Conservation (phyloP, 805 yeast genomes). For the Ogataea populi-albae region DNA sequence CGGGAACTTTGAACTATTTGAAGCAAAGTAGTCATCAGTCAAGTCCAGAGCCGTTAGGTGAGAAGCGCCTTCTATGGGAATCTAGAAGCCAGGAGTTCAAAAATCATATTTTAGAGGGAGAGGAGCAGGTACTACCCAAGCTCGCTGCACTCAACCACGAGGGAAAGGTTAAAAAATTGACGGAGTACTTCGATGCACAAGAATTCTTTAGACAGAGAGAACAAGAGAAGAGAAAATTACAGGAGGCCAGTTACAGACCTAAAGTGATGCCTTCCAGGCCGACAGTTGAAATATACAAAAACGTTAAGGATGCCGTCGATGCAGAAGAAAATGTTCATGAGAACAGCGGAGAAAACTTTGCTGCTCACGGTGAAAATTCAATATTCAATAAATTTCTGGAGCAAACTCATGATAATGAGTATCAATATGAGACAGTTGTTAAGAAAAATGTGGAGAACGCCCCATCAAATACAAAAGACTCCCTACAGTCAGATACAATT, state of each 20-base stretch:
- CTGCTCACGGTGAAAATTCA: not conserved
- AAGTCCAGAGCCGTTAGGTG: conserved; percentile 5
- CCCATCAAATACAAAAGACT: too few species aligned
- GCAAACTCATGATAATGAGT: too few species aligned
- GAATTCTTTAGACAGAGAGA: conserved; percentile 90
- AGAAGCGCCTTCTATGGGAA: conserved; percentile 23
- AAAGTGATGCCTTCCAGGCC: conserved; percentile 79
- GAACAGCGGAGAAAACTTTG: conserved; percentile 10
- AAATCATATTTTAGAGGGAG: conserved; percentile 18
- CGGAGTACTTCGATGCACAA: conserved; percentile 68
- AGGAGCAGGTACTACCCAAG: conserved; percentile 18
- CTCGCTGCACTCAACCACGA: conserved; percentile 17
- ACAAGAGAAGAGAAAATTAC: conserved; percentile 62
- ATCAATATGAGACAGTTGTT: too few species aligned
- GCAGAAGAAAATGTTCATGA: conserved; percentile 34
- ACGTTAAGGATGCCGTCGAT: conserved; percentile 84
- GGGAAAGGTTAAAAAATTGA: conserved; percentile 59
- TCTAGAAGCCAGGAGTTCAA: conserved; percentile 21
- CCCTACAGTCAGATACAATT: too few species aligned
- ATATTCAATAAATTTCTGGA: too few species aligned
- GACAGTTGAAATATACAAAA: conserved; percentile 84
- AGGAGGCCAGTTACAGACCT: conserved; percentile 59
- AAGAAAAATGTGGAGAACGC: too few species aligned
- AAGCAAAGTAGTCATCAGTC: not conserved
- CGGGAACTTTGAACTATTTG: not conserved